Base-by-base conservation (phyloP, 2,329 filamentous ascomycete species). In the Ophiostoma sp. region DNA sequence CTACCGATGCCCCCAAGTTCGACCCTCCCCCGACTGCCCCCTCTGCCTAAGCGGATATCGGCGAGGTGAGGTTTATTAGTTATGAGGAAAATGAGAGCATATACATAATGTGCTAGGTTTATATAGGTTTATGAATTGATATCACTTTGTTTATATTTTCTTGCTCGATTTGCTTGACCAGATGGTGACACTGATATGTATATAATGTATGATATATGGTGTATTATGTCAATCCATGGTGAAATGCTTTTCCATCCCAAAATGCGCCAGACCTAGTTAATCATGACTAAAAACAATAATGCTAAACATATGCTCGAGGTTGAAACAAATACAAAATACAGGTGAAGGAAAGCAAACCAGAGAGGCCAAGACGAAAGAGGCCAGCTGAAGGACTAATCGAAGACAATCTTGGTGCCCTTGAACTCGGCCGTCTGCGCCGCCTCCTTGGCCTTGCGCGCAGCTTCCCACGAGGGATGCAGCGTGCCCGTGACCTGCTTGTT, bases 391-490 rank as follows among this genome's bases (percentile, higher is more conserved):
- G 57, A 67, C 60, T 41, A 60, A 15, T 57, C 44, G 31, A 68
- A 54, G 1, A 31, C n/a, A 52, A 89, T 84, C 78, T 88, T 88
- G 72, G 81, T 84, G 68, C 86, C 86, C 70, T 83, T 76, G 76
- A 87, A 89, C 31, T 80, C 78, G 31, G 82, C 83, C 65, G 81
- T 83, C 75, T 84, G 81, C 73, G 84, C 80, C 72, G 80, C 80
- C 74, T 87, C 85, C 78, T 89, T 88, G 0, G 84, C 84, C 78
- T 85, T 85, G 79, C 87, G 87, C 73, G 82, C 85, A 70, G 87
- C 87, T 73, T 85, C 85, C 88, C 88, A 90, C 75, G 85, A 88
- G 1, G 87, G 85, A 80, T 91, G 89, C 74, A 90, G 77, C 3
- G 83, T 74, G 0, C 86, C 81, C 48, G 78, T 77, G 57, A 76